Evolutionary conservation across 2,329 filamentous ascomycete genomes (phyloP).

Genomic region (Didymella exigua): DNA sequence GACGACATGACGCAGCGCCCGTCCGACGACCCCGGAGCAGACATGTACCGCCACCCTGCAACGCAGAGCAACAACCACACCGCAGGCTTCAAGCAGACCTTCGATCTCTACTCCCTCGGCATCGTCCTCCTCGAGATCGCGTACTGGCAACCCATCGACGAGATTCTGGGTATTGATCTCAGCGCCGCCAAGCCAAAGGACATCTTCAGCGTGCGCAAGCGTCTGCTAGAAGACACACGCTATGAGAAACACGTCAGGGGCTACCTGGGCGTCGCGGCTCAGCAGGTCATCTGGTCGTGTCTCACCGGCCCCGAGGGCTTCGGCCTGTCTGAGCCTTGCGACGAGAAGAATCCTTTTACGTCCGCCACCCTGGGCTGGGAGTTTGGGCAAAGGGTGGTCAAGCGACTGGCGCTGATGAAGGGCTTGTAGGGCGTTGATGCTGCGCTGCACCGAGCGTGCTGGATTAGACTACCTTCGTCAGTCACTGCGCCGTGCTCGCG

Average conservation of each 20-base stretch:
- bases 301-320: constrained; percentile 38
- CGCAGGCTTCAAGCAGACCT: constrained; percentile 54
- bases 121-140: constrained; percentile 61
- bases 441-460: too few relatives aligned
- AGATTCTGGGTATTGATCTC: constrained; percentile 49
- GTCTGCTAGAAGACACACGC: constrained; percentile 28
- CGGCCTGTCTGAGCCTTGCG: too few relatives aligned
- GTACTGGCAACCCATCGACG: constrained; percentile 58
- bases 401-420: too few relatives aligned
- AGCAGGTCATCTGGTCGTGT: constrained; percentile 38
- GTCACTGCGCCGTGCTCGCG: too few relatives aligned
- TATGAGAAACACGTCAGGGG: constrained; percentile 31
- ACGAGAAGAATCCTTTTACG: too few relatives aligned
- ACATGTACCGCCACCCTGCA: constrained; percentile 59
- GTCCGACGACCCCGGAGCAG: constrained; percentile 52
- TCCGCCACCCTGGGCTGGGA: too few relatives aligned
- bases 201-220: constrained; percentile 46
- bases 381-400: too few relatives aligned
- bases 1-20: constrained; percentile 60
- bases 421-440: too few relatives aligned
- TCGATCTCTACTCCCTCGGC: constrained; percentile 61
- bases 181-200: constrained; percentile 46
- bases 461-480: too few relatives aligned
- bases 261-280: constrained; percentile 32
- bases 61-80: constrained; percentile 47